Evolutionary conservation across 2,329 filamentous ascomycete species (phyloP).

Genomic region (Lecanicillium sp.): DNA sequence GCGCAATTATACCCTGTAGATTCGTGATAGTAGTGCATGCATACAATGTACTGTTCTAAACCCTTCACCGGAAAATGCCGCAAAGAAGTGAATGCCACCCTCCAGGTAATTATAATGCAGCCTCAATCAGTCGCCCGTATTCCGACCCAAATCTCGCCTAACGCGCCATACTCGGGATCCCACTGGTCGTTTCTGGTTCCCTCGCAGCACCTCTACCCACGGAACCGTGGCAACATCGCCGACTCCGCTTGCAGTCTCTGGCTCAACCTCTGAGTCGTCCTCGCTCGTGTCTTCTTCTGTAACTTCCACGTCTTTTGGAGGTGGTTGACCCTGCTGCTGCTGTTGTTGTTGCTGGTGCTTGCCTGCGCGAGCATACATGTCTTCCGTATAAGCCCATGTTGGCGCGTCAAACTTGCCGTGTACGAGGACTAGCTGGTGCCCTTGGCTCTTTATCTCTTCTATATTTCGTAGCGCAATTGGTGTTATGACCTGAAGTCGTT

Average conservation of each 20-base stretch:
- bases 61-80: too few relatives aligned
- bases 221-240: conserved; percentile 29
- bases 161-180: conserved; percentile 57
- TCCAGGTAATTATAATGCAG: too few relatives aligned
- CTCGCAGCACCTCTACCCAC: conserved; percentile 52
- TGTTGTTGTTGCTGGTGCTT: conserved; percentile 4
- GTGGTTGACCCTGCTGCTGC: neutral
- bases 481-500: conserved; percentile 55
- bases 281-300: conserved; percentile 19
- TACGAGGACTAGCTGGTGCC: conserved; percentile 51
- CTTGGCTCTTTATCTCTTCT: conserved; percentile 28
- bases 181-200: conserved; percentile 45
- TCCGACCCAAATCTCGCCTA: conserved; percentile 50
- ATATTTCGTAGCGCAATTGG: conserved; percentile 40
- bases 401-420: conserved; percentile 61
- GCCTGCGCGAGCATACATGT: conserved; percentile 35
- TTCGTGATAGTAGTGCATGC: too few relatives aligned
- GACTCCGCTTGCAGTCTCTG: neutral
- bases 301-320: conserved; percentile 12
- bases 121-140: conserved; percentile 18
- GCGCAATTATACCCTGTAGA: too few relatives aligned
- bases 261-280: conserved; percentile 12
- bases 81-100: too few relatives aligned
- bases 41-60: too few relatives aligned
- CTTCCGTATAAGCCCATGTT: conserved; percentile 62